Base-by-base conservation (phyloP, 2,329 filamentous ascomycete species). In the Pseudogymnoascus sp. region DNA sequence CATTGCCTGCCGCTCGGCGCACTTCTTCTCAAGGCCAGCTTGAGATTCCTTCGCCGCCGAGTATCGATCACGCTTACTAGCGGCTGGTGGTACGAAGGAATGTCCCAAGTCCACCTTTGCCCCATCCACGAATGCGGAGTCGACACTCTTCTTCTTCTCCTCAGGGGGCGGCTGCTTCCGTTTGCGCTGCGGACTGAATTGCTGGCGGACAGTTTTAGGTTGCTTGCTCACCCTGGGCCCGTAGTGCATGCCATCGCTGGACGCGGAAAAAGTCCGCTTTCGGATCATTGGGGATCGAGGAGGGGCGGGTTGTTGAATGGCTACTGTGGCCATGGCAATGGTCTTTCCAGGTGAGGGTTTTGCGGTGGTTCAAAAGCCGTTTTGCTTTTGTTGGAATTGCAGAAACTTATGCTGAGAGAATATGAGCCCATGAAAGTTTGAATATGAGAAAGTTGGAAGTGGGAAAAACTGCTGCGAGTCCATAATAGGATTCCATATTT, bases 251-350 rank as follows among this genome's bases (percentile, higher is more conserved):
- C 47, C 47, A 15, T 53, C 47, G 47, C 47, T 53, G n/a, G 47
- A 53, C n/a, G 47, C 33, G 15, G 47, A 35, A 14, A 53, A 53
- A 4, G 47, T 53, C 28, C 47, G 47, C 47, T 53, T 53, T 53
- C 47, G 47, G 9, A 53, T 53, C 28, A 53, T 64, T 18, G 70
- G 70, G 18, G 70, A 71, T 6, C 67, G 47, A 18, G 70, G 70
- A 28, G 68, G 70, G 9, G 68, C 70, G 8, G 70, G 68, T 18
- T 68, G 64, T 38, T 65, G 65, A 6, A 62, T 61, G 25, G 63
- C 64, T 59, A 53, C 62, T 28, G 58, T 20, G 63, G 64, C 12
- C 63, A 57, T 25, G 60, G 20, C 2, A 39, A 33, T 47, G 53
- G 8, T 15, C 30, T 6, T 30, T 15, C 14, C 2, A 28, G 18